Base-by-base conservation (phyloP, 352 stramenopile species). In the Globisporangium polare region DNA sequence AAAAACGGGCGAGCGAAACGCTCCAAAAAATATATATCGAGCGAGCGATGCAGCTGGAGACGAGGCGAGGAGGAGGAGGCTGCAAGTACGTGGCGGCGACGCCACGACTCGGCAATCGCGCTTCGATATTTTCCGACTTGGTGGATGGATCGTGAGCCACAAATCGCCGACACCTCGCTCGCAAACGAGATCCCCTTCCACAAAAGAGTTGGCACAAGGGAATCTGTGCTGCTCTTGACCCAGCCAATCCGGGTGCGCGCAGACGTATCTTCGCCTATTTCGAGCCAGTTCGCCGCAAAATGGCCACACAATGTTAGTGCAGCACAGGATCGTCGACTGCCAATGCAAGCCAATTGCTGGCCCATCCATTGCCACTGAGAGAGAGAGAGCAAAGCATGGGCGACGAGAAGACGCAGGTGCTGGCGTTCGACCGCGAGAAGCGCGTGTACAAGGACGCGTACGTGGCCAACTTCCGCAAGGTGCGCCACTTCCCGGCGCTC, bases 381-480 rank as follows among this genome's bases (percentile, higher is more conserved):
- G 13, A n/a, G 37, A 18, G 5, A 12, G 13, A 49, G 10, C 10
- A n/a, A 26, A 53, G 5, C n/a, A 56, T 42, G 31, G 24, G 18
- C 33, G 43, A 50, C 55, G 68, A 86, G 60, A 85, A 80, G 64
- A 70, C 72, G 43, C 72, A 82, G 45, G 69, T 79, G 63, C 59
- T 87, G 17, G 77, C 78, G 52, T 89, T 75, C 62, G 78, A 90
- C 67, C 78, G 75, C 68, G 78, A 92, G 59, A 92, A 88, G 76
- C 75, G 79, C 60, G 69, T 86, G 42, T 90, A 88, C 63, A 90
- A 89, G 69, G 77, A 90, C 62, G 80, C 80, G 0, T 88, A 89
- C 53, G 83, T 88, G 29, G 65, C 80, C 50, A 83, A 86, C 56
- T 92, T 89, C 52, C 77, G 78, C 53, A 77, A 78, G 20, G 75